Base-by-base conservation (phyloP, 2,329 filamentous ascomycete genomes). In the Sporothrix brunneoviolacea region DNA sequence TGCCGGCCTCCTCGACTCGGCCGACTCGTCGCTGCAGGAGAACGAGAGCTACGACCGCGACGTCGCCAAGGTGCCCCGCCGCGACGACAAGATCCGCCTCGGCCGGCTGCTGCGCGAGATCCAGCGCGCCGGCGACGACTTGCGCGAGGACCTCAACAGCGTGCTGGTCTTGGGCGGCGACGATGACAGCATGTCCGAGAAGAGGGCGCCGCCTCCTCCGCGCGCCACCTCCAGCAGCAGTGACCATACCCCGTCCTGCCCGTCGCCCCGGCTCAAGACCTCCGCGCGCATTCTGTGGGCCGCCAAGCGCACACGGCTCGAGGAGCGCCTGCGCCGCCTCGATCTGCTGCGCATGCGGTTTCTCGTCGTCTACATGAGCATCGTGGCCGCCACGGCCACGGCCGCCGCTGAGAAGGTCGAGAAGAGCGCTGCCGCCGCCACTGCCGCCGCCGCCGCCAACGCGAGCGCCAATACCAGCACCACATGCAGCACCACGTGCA, bases 301-400 rank as follows among this genome's bases (percentile, higher is more conserved):
- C 4, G 68, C 68, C 52, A 76, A 76, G 60, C 73, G 77, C 57
- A 64, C 63, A 45, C 68, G 70, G 46, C 66, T 84, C 44, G 76
- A 82, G 61, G 77, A 80, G 56, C 73, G 76, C 46, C 68, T 83
- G 48, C 72, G 76, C 50, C 70, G 79, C 41, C 67, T 84, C 36
- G 81, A 84, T 58, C 64, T 83, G 59, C 62, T 84, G 61, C 73
- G 80, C 61, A 82, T 82, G 77, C 75, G 80, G 54, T 83, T 84
- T 60, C 65, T 84, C 28, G 78, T 83, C 32, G 71, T 82, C 33
- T 82, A 82, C 63, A 77, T 84, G 76, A 76, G 79, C 55, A 73
- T 82, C 54, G 70, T 83, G 48, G 68, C 74, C 12, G 64, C 68
- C 10, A 50, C 63, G 52, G 48, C 64, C 55, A 50, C 64, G 4